Evolutionary conservation across 192 early-diverging fungal genomes (phyloP).

Genomic region (Mortierella alpina): DNA sequence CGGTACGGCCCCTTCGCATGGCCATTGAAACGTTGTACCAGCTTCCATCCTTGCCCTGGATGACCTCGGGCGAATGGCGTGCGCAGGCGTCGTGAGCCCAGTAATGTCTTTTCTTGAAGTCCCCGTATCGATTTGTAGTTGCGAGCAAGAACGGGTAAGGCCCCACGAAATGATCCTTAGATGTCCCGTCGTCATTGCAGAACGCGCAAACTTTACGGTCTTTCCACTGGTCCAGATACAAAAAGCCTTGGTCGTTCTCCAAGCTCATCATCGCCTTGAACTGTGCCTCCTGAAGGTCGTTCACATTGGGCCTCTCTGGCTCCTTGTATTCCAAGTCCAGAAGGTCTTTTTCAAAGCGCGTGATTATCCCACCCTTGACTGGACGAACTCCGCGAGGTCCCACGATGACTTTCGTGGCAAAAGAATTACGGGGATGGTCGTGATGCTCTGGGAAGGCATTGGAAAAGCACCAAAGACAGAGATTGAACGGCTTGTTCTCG

Average conservation of each 20-base stretch:
- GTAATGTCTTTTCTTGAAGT: conserved; percentile 64
- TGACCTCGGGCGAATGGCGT: conserved; percentile 86
- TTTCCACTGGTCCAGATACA: conserved; percentile 61
- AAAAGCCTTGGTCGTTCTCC: conserved; percentile 60
- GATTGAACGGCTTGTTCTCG: conserved; percentile 24
- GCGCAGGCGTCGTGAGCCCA: conserved; percentile 93
- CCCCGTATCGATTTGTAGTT: conserved; percentile 63
- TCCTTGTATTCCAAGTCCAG: conserved; percentile 59
- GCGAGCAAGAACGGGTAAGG: conserved; percentile 71
- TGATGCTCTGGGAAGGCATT: conserved; percentile 77
- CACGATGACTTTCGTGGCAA: conserved; percentile 79
- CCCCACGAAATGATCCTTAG: conserved; percentile 68
- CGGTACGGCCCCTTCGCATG: conserved; percentile 73
- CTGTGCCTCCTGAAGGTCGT: conserved; percentile 11
- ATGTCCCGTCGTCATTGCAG: conserved; percentile 71
- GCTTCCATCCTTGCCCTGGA: conserved; percentile 68
- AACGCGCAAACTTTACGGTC: conserved; percentile 71
- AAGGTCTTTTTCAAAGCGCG: conserved; percentile 67
- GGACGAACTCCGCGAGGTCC: conserved; percentile 66
- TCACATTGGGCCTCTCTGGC: background rate
- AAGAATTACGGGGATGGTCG: conserved; percentile 81
- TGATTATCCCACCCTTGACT: conserved; percentile 68
- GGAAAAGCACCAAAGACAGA: conserved; percentile 69
- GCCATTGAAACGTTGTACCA: conserved; percentile 92
- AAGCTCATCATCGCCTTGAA: conserved; percentile 42